phyloP scores from a whole-genome alignment of 805 yeast genomes.

The Saturnispora hagleri region DNA sequence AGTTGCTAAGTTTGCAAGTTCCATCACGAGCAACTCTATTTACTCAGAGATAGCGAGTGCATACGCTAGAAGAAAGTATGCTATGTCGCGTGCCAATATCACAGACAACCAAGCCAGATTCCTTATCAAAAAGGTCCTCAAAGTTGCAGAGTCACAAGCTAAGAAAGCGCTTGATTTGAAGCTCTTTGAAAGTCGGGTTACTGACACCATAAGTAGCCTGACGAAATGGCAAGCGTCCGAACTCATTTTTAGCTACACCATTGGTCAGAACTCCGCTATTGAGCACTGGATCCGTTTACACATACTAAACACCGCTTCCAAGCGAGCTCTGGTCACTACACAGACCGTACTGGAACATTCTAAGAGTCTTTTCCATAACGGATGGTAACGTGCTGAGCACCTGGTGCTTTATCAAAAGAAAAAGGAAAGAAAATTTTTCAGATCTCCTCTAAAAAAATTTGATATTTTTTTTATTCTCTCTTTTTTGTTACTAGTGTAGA shows the following conservation, averaged over 20 bases:
- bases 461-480: background rate
- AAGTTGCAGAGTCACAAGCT: conserved; percentile 15
- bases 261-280: conserved; percentile 21
- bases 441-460: background rate
- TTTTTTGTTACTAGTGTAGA: background rate
- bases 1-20: background rate
- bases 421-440: conserved; percentile 2
- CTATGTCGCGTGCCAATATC: background rate
- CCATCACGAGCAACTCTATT: conserved; percentile 1
- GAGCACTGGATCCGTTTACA: conserved; percentile 21
- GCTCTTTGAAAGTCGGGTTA: conserved; percentile 13
- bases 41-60: background rate
- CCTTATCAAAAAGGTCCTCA: conserved; percentile 13
- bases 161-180: conserved; percentile 17
- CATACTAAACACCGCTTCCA: conserved; percentile 19
- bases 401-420: background rate
- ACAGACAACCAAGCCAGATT: conserved; percentile 1
- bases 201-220: conserved; percentile 12
- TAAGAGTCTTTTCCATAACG: background rate
- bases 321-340: conserved; percentile 9
- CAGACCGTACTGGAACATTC: background rate
- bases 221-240: conserved; percentile 22
- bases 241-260: conserved; percentile 25
- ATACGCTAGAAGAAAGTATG: background rate
- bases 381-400: conserved; percentile 9